These are phyloP conservation scores for Rhodotorula graminis DNA, from an alignment of 768 basidiomycete genomes.

Conservation along the genomic window DNA sequence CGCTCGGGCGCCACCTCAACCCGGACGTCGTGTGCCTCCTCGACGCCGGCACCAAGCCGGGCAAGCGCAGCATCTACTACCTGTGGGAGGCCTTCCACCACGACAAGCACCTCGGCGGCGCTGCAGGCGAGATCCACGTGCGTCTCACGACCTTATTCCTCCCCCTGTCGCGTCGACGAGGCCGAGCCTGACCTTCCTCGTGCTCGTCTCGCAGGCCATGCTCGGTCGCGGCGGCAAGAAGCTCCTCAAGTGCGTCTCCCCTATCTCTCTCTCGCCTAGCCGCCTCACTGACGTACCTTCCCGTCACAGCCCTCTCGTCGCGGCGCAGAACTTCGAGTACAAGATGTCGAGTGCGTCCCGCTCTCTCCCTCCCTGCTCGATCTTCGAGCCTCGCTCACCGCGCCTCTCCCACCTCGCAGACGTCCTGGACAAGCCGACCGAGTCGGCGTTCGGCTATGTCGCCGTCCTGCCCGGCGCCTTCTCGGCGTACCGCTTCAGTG, in stretches of 20 bases:
- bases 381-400: neutral
- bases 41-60: conserved; percentile 94
- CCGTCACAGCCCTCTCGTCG: conserved; percentile 60
- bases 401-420: conserved; percentile 44
- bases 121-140: conserved; percentile 43
- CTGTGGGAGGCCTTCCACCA: conserved; percentile 75
- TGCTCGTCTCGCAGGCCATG: conserved; percentile 72
- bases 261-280: rapidly evolving
- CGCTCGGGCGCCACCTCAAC: conserved; percentile 57
- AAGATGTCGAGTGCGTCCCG: conserved; percentile 67
- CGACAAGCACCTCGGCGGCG: conserved; percentile 42
- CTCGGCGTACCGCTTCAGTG: conserved; percentile 89
- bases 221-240: conserved; percentile 79
- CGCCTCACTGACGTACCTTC: too few relatives aligned
- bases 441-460: conserved; percentile 85
- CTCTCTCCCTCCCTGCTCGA: neutral
- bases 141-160: neutral
- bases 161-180: neutral
- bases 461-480: conserved; percentile 63
- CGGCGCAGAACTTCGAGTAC: conserved; percentile 80
- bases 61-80: conserved; percentile 91
- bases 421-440: conserved; percentile 89
- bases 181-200: conserved; percentile 48
- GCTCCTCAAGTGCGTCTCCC: conserved; percentile 59
- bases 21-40: conserved; percentile 88